Evolutionary conservation across 108 stramenopile species (phyloP), one percentile per base, ranked within the genome.

Genomic region (Seminavis robusta): DNA sequence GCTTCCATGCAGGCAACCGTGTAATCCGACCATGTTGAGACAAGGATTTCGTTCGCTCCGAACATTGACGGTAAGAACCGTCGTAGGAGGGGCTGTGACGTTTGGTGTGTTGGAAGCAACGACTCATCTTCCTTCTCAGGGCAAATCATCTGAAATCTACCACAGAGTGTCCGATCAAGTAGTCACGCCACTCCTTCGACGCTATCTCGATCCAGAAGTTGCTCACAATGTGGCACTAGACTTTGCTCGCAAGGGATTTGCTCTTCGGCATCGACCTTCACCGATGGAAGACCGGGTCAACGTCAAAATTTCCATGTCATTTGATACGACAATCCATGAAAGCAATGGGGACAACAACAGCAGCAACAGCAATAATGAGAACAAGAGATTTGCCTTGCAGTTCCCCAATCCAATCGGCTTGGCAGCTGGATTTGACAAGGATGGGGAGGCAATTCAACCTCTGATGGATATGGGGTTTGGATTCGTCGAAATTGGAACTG

Each of bases 371-470:
- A 52, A 57, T 11, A n/a, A n/a, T n/a, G 25, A 37, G 33, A 27
- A 20, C 15, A 39, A 27, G 23, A 20, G 33, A 40, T 50, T 40
- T 38, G 61, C 21, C 37, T 25, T 88, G 32, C 33, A 40, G 0
- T 77, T 95, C 45, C 30, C 69, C 23, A 91, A 86, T 58, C 80
- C 84, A 8, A 71, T 98, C 30, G 95, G 96, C n/a, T 63, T 98
- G 56, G 94, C 96, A 1, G 97, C 97, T 15, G 97, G 97, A 21
- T 98, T 95, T 73, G 97, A 98, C 56, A 98, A 98, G 73, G 75
- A 96, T 63, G 96, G 78, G 0, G 63, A 72, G 24, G 92, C 87
- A 1, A 75, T 96, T 41, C 63, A 74, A 1, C 81, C 75, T 43
- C 59, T 96, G 28, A 62, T 91, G 43, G 77, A 83, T 33, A 39